Conservation (phyloP, 306 rosid genomes). For the Mimosa bimucronata region DNA sequence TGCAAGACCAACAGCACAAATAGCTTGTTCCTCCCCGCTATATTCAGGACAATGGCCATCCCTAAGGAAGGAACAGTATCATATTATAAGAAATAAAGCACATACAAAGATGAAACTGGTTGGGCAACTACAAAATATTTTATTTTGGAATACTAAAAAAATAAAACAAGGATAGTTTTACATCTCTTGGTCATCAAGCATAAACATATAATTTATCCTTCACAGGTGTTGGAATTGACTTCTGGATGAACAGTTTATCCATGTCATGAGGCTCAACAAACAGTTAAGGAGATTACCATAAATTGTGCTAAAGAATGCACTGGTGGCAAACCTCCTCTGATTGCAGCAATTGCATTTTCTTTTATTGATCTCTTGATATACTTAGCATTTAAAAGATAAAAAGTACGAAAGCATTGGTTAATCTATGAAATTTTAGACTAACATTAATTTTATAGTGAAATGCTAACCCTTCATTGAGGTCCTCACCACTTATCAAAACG, state of each 20-base stretch:
- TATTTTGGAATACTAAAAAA: slow-evolving; percentile 2
- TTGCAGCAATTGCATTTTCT: slow-evolving; percentile 8
- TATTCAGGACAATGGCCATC: slow-evolving; percentile 98
- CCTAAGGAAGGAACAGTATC: slow-evolving; percentile 56
- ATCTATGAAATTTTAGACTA: slow-evolving; percentile 11
- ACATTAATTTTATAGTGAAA: slow-evolving; percentile 2
- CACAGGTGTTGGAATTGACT: slow-evolving; percentile 8
- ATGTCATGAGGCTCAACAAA: not conserved
- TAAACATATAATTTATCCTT: not conserved
- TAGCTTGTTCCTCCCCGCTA: slow-evolving; percentile 95
- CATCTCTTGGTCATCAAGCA: too few species aligned
- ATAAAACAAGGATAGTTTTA: not conserved
- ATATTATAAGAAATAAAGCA: slow-evolving; percentile 30
- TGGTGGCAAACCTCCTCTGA: not conserved
- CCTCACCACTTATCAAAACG: slow-evolving; percentile 96
- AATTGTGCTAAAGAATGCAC: not conserved
- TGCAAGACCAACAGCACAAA: slow-evolving; percentile 95
- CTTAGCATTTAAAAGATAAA: slow-evolving; percentile 13
- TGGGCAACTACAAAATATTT: slow-evolving; percentile 8
- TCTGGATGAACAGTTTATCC: not conserved
- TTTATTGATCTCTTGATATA: not conserved
- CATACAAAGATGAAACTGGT: slow-evolving; percentile 22
- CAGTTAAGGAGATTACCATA: not conserved
- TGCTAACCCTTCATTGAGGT: not conserved
- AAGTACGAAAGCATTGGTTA: not conserved